These are phyloP conservation scores for Aureobasidium sp. DNA, from an alignment of 2,329 filamentous ascomycete genomes.

Conservation along the genomic window DNA sequence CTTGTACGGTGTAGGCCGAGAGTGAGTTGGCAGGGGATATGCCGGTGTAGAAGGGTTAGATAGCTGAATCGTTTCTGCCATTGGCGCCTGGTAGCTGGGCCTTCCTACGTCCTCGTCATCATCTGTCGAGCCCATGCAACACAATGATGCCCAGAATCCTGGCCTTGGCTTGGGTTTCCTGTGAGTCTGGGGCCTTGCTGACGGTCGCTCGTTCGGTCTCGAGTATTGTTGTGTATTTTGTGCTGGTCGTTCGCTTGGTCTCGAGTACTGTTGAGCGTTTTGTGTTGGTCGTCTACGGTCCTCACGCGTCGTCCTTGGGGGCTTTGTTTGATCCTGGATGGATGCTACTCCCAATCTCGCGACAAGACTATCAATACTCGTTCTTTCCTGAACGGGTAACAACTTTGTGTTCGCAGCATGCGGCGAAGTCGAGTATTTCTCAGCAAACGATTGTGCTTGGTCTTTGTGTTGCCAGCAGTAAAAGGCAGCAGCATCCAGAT, in stretches of 20 bases:
- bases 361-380: slow-evolving; percentile 80
- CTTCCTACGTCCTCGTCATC: slow-evolving; percentile 32
- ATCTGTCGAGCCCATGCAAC: slow-evolving; percentile 29
- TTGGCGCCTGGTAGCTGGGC: slow-evolving; percentile 26
- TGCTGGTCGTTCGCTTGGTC: no score
- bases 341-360: slow-evolving; percentile 55
- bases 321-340: neutral
- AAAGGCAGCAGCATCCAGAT: slow-evolving; percentile 45
- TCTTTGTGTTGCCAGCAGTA: slow-evolving; percentile 97
- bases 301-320: neutral
- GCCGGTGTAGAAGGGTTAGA: slow-evolving; percentile 12
- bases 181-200: neutral
- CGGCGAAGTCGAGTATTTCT: slow-evolving; percentile 15
- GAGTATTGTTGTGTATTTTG: no score
- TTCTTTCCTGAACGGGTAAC: slow-evolving; percentile 47
- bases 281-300: neutral
- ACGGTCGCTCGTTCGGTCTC: neutral
- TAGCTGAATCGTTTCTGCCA: slow-evolving; percentile 2
- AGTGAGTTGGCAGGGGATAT: neutral
- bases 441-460: slow-evolving; percentile 51
- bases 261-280: neutral
- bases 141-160: slow-evolving; percentile 35
- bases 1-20: slow-evolving; percentile 10
- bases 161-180: neutral
- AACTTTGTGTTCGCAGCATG: neutral